phyloP scores from a whole-genome alignment of 495 filamentous ascomycete species.

The Elaphomyces granulatus region DNA sequence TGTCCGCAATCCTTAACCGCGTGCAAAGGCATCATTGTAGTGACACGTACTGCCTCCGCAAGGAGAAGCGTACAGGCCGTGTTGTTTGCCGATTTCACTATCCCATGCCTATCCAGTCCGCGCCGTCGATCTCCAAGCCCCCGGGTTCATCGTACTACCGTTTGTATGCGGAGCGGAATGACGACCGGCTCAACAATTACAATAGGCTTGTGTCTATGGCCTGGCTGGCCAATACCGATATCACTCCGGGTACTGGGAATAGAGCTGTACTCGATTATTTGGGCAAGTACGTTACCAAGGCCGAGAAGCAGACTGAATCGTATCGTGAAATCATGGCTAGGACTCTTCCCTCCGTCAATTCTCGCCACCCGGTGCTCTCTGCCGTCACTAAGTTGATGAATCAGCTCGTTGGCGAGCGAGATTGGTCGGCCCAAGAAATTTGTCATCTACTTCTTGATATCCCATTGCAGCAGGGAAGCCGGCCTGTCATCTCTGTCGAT shows the following conservation, averaged over 20 bases:
- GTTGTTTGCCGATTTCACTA: too few relatives aligned
- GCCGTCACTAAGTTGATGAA: slow-evolving; percentile 1
- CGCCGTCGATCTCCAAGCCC: not conserved
- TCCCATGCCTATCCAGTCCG: too few relatives aligned
- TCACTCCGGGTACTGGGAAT: slow-evolving; percentile 14
- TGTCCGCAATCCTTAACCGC: not conserved
- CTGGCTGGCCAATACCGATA: not conserved
- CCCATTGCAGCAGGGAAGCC: slow-evolving; percentile 1
- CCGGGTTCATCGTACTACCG: not conserved
- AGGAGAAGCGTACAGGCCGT: not conserved
- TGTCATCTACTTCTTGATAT: not conserved
- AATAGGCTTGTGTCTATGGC: not conserved
- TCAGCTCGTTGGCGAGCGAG: not conserved
- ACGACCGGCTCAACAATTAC: not conserved
- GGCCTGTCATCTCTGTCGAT: not conserved
- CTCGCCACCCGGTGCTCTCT: not conserved
- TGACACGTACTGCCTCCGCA: not conserved
- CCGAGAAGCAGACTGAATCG: slow-evolving; percentile 4
- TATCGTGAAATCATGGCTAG: not conserved
- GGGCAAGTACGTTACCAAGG: slow-evolving; percentile 1
- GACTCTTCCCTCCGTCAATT: not conserved
- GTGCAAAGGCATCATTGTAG: not conserved
- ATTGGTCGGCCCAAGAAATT: slow-evolving; percentile 2
- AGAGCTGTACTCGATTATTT: slow-evolving; percentile 2
- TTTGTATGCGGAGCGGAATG: not conserved